phyloP scores from a whole-genome alignment of 805 yeast genomes.

The Pichia eremophila region DNA sequence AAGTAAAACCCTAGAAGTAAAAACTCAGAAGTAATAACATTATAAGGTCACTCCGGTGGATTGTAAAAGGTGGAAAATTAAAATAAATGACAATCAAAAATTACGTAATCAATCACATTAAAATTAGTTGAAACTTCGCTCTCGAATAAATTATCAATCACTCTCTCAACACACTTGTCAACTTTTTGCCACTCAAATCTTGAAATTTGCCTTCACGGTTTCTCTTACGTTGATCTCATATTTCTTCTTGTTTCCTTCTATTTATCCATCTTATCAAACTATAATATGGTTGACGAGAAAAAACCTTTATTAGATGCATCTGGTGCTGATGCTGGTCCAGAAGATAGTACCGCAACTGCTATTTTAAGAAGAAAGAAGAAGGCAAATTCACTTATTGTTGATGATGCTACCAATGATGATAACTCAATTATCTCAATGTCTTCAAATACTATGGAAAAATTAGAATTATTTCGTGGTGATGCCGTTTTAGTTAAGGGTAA shows the following conservation, averaged over 20 bases:
- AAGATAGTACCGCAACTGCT: constrained; percentile 79
- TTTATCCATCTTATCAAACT: not conserved
- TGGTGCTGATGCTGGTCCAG: constrained; percentile 26
- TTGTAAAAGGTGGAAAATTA: too few species aligned
- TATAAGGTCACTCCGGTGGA: too few species aligned
- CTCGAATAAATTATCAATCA: not conserved
- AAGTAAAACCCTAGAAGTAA: too few species aligned
- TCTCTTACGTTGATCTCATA: not conserved
- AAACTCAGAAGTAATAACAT: too few species aligned
- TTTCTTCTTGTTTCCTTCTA: not conserved
- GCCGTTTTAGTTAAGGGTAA: constrained; percentile 96
- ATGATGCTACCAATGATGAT: constrained; percentile 95
- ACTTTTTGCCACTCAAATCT: constrained; percentile 1
- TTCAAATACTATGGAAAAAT: constrained; percentile 87
- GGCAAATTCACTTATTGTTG: constrained; percentile 87
- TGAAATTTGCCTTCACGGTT: constrained; percentile 2
- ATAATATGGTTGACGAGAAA: constrained; percentile 16
- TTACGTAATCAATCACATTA: too few species aligned
- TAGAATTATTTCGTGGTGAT: constrained; percentile 95
- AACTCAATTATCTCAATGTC: constrained; percentile 94
- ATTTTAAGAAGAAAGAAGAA: constrained; percentile 96
- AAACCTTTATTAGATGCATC: constrained; percentile 31
- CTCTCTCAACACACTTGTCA: not conserved
- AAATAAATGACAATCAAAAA: too few species aligned
- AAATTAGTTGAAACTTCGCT: too few species aligned